Evolutionary conservation across 257 asterid species (phyloP).

Genomic region (Solanum chiquidenum): DNA sequence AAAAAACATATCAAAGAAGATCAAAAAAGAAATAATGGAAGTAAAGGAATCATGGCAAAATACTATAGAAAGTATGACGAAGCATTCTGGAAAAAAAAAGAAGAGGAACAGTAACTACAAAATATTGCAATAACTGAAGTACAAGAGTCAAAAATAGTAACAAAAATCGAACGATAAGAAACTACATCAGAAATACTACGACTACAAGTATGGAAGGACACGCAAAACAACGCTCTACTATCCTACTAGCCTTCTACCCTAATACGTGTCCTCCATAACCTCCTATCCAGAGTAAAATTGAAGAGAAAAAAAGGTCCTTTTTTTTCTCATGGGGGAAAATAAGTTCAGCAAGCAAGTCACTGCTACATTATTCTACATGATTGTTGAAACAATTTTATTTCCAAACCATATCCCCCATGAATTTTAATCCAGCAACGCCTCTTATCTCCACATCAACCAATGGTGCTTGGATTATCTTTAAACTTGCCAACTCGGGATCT

Average conservation of each 20-base stretch:
- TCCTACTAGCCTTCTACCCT: neutral
- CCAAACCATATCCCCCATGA: conserved; percentile 63
- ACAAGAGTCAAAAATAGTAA: neutral
- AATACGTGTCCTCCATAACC: neutral
- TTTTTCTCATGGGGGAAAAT: neutral
- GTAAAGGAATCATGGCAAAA: neutral
- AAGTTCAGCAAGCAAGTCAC: neutral
- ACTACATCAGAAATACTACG: neutral
- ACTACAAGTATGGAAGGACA: neutral
- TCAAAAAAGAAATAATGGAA: neutral
- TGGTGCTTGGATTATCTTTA: conserved; percentile 38
- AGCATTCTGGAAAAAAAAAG: neutral
- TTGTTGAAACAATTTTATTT: conserved; percentile 15
- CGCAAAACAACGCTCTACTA: neutral
- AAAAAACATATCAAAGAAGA: neutral
- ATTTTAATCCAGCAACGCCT: conserved; percentile 61
- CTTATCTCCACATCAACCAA: conserved; percentile 60
- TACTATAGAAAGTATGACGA: neutral
- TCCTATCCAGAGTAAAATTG: neutral
- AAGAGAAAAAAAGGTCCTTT: neutral
- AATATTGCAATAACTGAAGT: neutral
- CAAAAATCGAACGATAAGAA: neutral
- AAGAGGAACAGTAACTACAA: neutral
- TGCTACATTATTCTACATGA: neutral
- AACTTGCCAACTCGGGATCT: conserved; percentile 34